A percentile compares a stretch with the other conserved stretches of the same genome.
phyloP scores from a whole-genome alignment of 2,329 filamentous ascomycete genomes.

The Stagonosporopsis vannaccii region DNA sequence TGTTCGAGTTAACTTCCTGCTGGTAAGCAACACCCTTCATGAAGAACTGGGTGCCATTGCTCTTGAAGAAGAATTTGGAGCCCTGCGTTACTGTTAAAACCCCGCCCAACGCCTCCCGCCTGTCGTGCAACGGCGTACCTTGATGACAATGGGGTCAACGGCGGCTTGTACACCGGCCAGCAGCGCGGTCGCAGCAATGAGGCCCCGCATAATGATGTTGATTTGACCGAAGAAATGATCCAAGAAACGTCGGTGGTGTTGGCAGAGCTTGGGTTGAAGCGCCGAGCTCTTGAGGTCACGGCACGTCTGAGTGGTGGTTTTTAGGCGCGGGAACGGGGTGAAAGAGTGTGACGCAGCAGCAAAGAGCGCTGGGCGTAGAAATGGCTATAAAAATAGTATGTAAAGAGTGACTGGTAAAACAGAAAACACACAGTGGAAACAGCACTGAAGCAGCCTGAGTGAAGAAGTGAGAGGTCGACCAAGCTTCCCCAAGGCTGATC shows the following conservation, averaged over 20 bases:
- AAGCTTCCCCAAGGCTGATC: conserved; percentile 38
- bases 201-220: conserved; percentile 61
- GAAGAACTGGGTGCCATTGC: conserved; percentile 80
- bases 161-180: conserved; percentile 62
- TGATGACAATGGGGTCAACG: conserved; percentile 72
- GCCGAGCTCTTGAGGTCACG: conserved; percentile 29
- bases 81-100: conserved; percentile 58
- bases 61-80: conserved; percentile 89
- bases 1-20: conserved; percentile 67
- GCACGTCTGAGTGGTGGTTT: conserved; percentile 23
- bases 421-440: conserved; percentile 40
- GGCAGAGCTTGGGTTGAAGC: conserved; percentile 35
- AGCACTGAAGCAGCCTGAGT: conserved; percentile 43
- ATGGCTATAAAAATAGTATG: conserved; percentile 29
- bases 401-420: conserved; percentile 44
- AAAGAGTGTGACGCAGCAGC: conserved; percentile 38
- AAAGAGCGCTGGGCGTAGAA: conserved; percentile 29
- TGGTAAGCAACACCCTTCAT: conserved; percentile 97
- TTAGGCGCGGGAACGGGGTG: conserved; percentile 17
- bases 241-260: conserved; percentile 36
- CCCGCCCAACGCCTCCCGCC: conserved; percentile 3
- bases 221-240: conserved; percentile 27
- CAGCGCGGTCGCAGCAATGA: conserved; percentile 59
- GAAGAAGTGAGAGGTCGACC: conserved; percentile 37
- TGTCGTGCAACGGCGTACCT: conserved; percentile 58